These are phyloP conservation scores for Nicotiana tomentosiformis DNA, from an alignment of 257 asterid genomes.

Conservation along the genomic window DNA sequence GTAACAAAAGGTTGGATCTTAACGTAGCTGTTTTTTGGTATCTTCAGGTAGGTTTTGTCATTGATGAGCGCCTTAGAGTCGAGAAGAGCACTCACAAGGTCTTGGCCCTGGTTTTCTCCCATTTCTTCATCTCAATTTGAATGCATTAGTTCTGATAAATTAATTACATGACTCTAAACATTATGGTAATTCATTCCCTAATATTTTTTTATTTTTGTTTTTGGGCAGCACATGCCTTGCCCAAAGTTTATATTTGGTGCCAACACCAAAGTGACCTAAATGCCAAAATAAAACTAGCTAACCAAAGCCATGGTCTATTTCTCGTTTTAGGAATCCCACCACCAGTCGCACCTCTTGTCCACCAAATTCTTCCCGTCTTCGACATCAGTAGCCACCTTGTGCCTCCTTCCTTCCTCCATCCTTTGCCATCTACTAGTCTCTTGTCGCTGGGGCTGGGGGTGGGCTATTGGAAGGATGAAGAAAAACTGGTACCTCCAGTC, in stretches of 20 bases:
- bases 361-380: background rate
- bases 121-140: background rate
- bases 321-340: background rate
- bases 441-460: background rate
- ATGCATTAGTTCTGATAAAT: background rate
- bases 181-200: background rate
- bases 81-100: constrained; percentile 82
- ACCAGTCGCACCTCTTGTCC: background rate
- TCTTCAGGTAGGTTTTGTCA: constrained; percentile 68
- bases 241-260: background rate
- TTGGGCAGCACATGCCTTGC: background rate
- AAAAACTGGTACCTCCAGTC: background rate
- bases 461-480: background rate
- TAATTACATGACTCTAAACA: background rate
- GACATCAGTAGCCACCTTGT: background rate
- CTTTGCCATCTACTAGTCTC: background rate
- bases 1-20: constrained; percentile 4
- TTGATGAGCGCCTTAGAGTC: constrained; percentile 80
- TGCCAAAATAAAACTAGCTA: background rate
- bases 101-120: constrained; percentile 3
- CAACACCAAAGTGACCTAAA: background rate
- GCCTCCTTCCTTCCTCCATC: background rate
- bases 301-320: background rate
- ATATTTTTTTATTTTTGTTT: background rate
- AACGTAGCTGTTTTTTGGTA: constrained; percentile 15